A percentile compares a stretch with the other conserved stretches of the same genome.
Conservation (phyloP, 495 filamentous ascomycete species). For the Neurospora sp. region DNA sequence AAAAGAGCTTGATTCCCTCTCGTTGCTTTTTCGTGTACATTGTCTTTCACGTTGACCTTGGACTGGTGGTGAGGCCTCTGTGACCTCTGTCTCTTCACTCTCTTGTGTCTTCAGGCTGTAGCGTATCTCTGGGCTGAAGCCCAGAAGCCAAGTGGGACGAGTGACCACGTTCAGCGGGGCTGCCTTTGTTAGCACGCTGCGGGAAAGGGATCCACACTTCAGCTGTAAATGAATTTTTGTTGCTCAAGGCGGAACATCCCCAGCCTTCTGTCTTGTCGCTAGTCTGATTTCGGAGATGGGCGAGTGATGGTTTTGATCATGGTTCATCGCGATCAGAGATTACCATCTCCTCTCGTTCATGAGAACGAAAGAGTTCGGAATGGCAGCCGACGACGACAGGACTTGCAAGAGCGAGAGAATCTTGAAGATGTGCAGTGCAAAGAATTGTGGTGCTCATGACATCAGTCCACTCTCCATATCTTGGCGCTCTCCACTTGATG, state of each 20-base stretch:
- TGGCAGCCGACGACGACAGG: not conserved
- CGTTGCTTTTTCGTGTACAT: not conserved
- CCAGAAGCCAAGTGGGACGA: not conserved
- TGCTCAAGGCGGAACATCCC: not conserved
- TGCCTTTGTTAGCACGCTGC: not conserved
- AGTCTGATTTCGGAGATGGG: not conserved
- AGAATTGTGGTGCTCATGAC: not conserved
- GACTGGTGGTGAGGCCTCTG: not conserved
- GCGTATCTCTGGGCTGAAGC: not conserved
- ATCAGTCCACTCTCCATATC: not conserved
- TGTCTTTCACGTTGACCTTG: not conserved
- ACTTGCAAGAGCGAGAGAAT: not conserved
- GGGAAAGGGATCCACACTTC: not conserved
- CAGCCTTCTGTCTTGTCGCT: not conserved
- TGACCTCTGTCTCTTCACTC: not conserved
- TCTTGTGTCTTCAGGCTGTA: not conserved
- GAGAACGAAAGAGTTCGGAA: not conserved
- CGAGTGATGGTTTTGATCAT: not conserved
- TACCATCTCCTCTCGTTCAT: not conserved
- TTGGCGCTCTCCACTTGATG: not conserved
- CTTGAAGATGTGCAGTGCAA: not conserved
- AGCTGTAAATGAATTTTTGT: not conserved
- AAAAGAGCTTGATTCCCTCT: not conserved
- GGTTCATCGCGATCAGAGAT: not conserved
- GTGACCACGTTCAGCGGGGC: not conserved